Base-by-base conservation (phyloP, 306 rosid species). In the Phaseolus lunatus region DNA sequence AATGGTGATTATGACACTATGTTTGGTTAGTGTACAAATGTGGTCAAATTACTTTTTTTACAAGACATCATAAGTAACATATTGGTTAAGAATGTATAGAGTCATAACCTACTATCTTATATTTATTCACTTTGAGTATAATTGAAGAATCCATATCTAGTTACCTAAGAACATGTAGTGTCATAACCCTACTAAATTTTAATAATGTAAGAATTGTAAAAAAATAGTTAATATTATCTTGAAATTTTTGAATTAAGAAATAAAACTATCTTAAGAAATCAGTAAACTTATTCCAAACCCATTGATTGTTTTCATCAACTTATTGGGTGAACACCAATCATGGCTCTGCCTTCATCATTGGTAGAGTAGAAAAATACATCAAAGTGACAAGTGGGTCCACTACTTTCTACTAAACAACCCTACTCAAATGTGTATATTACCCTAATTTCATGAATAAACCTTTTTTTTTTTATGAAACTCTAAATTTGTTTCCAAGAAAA, bases 91-190 rank as follows among this genome's bases (percentile, higher is more conserved):
- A 79, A 76, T 64, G 35, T 45, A 49, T 35, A 9, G 14, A 37
- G 24, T 54, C 49, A 22, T 73, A 37, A 7, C 54, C 53, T 73
- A 39, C 39, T 31, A 18, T 69, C 26, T 50, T 50, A 58, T 43
- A 47, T n/a, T n/a, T 45, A 24, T 48, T 69, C 59, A 35, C 76
- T 76, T 78, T 70, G 83, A 82, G 89, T 85, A 79, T 12, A n/a
- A 33, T 52, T 44, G 56, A 82, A 85, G 83, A 61, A 43, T 43
- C 16, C 48, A 43, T 39, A 9, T 43, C 48, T 43, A 43, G 13
- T 43, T 12, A 11, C 5, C 12, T 3, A 43, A 12, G 48, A 43
- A 43, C 3, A 43, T 11, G 16, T 37, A 37, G 41, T 37, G 41
- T 1, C 41, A 37, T 37, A 37, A 37, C n/a, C n/a, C n/a, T n/a